A percentile compares a stretch with the other conserved stretches of the same genome.
Conservation (phyloP, 495 filamentous ascomycete species). For the Parmelia sp. region DNA sequence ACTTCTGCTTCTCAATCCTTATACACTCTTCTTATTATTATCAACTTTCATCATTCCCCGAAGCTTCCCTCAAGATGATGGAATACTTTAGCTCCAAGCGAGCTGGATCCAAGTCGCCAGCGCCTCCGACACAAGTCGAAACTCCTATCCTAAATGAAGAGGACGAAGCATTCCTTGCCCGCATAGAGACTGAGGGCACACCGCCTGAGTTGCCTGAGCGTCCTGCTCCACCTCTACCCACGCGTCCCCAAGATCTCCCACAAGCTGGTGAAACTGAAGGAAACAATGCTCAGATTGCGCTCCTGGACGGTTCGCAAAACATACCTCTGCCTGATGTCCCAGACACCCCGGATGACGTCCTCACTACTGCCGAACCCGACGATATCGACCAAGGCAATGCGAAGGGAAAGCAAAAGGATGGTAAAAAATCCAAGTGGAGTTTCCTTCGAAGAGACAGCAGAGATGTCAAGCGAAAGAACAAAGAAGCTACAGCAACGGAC, state of each 20-base stretch:
- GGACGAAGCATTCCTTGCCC: slow-evolving; percentile 51
- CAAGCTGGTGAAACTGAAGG: slow-evolving; percentile 24
- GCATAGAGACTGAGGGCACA: slow-evolving; percentile 34
- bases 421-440: slow-evolving; percentile 44
- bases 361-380: slow-evolving; percentile 25
- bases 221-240: slow-evolving; percentile 23
- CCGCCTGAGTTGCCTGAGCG: slow-evolving; percentile 28
- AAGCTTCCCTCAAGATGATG: slow-evolving; percentile 29
- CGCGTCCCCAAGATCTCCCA: slow-evolving; percentile 22
- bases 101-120: slow-evolving; percentile 32
- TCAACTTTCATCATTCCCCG: neutral
- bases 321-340: slow-evolving; percentile 39
- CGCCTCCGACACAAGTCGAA: slow-evolving; percentile 32
- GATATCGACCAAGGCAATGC: slow-evolving; percentile 23
- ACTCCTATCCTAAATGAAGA: slow-evolving; percentile 47
- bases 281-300: slow-evolving; percentile 31
- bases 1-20: neutral
- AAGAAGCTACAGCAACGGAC: slow-evolving; percentile 24
- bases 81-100: slow-evolving; percentile 37
- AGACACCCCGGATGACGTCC: slow-evolving; percentile 32
- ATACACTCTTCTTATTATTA: slow-evolving; percentile 11
- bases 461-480: slow-evolving; percentile 38
- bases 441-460: slow-evolving; percentile 39
- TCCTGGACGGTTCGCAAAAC: slow-evolving; percentile 31
- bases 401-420: slow-evolving; percentile 27